phyloP scores from a whole-genome alignment of 371 early-diverging fungal species.

The Zychaea mexicana region DNA sequence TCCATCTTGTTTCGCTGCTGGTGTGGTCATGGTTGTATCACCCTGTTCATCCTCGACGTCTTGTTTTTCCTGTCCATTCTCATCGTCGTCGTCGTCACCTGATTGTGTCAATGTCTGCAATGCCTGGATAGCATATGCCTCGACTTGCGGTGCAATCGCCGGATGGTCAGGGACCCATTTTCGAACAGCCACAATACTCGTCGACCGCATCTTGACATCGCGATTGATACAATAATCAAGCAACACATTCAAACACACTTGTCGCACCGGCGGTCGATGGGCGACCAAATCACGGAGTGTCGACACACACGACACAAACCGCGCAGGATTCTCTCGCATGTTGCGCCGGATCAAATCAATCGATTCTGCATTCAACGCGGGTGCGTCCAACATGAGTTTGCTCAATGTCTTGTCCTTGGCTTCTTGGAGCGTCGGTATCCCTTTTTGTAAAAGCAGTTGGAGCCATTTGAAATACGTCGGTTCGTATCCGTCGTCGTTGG shows the following conservation, averaged over 20 bases:
- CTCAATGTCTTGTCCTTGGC: slow-evolving; percentile 37
- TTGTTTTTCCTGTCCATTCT: slow-evolving; percentile 8
- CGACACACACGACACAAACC: slow-evolving; percentile 44
- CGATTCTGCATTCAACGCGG: slow-evolving; percentile 31
- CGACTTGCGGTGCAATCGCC: slow-evolving; percentile 45
- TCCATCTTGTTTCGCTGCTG: neutral
- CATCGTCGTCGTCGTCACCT: neutral
- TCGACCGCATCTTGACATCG: slow-evolving; percentile 44
- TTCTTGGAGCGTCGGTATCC: slow-evolving; percentile 34
- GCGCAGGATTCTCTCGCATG: slow-evolving; percentile 33
- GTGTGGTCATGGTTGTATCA: neutral
- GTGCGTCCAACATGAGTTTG: slow-evolving; percentile 44
- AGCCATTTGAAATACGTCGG: slow-evolving; percentile 42
- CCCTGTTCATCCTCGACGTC: slow-evolving; percentile 9
- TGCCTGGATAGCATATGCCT: slow-evolving; percentile 51
- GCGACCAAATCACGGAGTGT: slow-evolving; percentile 39
- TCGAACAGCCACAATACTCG: slow-evolving; percentile 62
- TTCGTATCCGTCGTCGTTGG: slow-evolving; percentile 16
- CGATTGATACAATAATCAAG: slow-evolving; percentile 36
- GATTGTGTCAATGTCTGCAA: slow-evolving; percentile 31
- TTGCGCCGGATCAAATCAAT: slow-evolving; percentile 31
- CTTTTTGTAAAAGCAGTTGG: slow-evolving; percentile 27
- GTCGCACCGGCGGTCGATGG: slow-evolving; percentile 30
- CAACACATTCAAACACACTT: slow-evolving; percentile 33
- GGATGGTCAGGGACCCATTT: slow-evolving; percentile 66